Percentiles rank a stretch among this genome's conserved stretches.
These are phyloP conservation scores for Saccharomycopsis javanensis DNA, from an alignment of 805 yeast genomes.

Conservation along the genomic window DNA sequence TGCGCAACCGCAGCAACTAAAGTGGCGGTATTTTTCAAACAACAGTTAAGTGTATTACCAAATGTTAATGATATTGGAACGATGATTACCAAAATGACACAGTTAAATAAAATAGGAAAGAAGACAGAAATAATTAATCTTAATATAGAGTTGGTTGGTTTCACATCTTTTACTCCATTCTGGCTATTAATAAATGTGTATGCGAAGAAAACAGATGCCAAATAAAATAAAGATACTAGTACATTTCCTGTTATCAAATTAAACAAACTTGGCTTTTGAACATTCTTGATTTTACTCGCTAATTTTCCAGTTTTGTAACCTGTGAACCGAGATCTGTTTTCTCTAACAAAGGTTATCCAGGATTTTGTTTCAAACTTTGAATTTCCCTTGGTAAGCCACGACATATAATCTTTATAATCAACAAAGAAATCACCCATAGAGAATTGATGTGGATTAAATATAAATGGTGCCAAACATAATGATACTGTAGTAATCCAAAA, in stretches of 20 bases:
- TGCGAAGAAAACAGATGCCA: constrained; percentile 74
- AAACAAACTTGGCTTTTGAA: constrained; percentile 66
- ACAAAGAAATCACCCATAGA: constrained; percentile 93
- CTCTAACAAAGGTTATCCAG: constrained; percentile 77
- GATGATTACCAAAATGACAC: constrained; percentile 25
- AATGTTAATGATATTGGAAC: constrained; percentile 36
- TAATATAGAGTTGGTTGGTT: constrained; percentile 46
- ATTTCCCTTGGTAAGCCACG: constrained; percentile 89
- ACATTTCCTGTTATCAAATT: constrained; percentile 64
- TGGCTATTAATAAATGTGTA: constrained; percentile 78
- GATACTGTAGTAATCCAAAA: constrained; percentile 93
- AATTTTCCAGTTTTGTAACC: constrained; percentile 54
- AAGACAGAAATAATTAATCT: constrained; percentile 47
- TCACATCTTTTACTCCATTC: constrained; percentile 56
- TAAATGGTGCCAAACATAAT: constrained; percentile 81
- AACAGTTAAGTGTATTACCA: constrained; percentile 38
- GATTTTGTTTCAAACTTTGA: constrained; percentile 82
- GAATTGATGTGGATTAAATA: constrained; percentile 97
- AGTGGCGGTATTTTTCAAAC: constrained; percentile 90
- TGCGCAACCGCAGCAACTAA: constrained; percentile 93
- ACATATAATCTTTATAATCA: constrained; percentile 88
- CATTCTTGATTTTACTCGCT: background rate
- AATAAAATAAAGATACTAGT: constrained; percentile 58
- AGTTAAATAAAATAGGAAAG: constrained; percentile 38
- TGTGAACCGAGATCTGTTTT: constrained; percentile 75